Evolutionary conservation across 2,329 filamentous ascomycete species (phyloP), one percentile per base, ranked within the genome.

Genomic region (Monosporascus sp.): DNA sequence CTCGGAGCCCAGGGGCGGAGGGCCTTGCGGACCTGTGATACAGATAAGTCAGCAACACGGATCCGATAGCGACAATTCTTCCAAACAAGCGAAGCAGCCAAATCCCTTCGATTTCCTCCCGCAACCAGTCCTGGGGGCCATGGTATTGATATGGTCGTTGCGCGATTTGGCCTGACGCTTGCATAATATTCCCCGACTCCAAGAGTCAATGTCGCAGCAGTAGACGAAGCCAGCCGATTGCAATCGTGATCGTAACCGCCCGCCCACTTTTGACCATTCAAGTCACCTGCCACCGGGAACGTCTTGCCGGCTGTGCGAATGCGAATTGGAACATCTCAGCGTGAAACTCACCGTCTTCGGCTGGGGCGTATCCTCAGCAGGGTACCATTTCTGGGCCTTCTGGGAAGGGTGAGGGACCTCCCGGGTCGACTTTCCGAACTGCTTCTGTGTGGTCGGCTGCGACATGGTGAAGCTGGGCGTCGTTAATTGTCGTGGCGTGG

Each of bases 331-430:
- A 35, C 11, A 35, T 35, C 3, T 35, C 31, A 5, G 31, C 31
- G 31, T 35, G 9, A 35, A 35, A 89, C 91, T 84, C 85, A 99
- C 94, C 89, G 95, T 93, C 86, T 92, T 96, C 72, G 86, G 84
- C 79, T 88, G 80, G 75, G 84, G 74, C 74, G 93, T 89, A 78
- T 97, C 93, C 78, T 95, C 89, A 74, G 91, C 89, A 77, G 91
- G 90, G 82, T 99, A 99, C 91, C 93, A 99, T 84, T 97, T 97
- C 84, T 89, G 86, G 72, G 93, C 93, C 89, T 95, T 96, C 79
- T 96, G 86, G 74, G 83, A 82, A 78, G 82, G 77, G 78, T 89
- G 85, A 77, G 89, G 91, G 77, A 97, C 87, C 78, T 88, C 84
- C 82, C 93, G 87, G 81, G 90, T 89, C 80, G 90, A 90, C 86